A percentile compares a stretch with the other conserved stretches of the same genome.
These are phyloP conservation scores for Tricholoma saponaceum DNA, from an alignment of 768 basidiomycete genomes.

Conservation along the genomic window DNA sequence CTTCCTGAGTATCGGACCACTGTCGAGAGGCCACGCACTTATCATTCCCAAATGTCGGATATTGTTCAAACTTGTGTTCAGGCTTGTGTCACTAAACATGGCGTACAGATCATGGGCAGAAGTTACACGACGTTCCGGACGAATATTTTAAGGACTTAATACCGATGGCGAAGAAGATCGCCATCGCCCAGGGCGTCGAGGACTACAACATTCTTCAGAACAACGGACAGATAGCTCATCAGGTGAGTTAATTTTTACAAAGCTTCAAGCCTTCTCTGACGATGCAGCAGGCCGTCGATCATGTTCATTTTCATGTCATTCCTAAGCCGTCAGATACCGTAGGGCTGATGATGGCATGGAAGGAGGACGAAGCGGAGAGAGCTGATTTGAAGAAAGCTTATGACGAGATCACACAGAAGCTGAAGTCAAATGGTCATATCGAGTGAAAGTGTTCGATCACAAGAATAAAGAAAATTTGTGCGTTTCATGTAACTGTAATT, in stretches of 20 bases:
- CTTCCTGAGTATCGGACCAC: conserved; percentile 90
- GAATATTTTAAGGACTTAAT: conserved; percentile 74
- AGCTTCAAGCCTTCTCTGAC: not conserved
- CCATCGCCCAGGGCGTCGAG: conserved; percentile 62
- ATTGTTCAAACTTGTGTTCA: not conserved
- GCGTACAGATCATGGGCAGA: conserved; percentile 74
- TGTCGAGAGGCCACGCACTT: conserved; percentile 87
- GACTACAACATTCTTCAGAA: conserved; percentile 87
- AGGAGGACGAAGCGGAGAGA: conserved; percentile 50
- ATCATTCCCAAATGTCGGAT: conserved; percentile 87
- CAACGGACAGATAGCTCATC: conserved; percentile 55
- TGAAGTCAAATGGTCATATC: conserved; percentile 25
- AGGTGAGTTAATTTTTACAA: conserved; percentile 28
- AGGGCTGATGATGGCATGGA: conserved; percentile 86
- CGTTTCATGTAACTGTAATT: not conserved
- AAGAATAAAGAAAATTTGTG: not conserved
- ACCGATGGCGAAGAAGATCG: conserved; percentile 85
- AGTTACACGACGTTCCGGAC: conserved; percentile 86
- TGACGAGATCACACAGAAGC: conserved; percentile 56
- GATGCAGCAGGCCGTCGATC: conserved; percentile 59
- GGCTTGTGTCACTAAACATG: not conserved
- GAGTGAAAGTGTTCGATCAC: not conserved
- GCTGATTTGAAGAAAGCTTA: conserved; percentile 58
- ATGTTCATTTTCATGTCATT: conserved; percentile 93
- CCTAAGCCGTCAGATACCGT: conserved; percentile 75